Evolutionary conservation across 2,329 filamentous ascomycete genomes (phyloP).

Genomic region (Trichoderma breve): DNA sequence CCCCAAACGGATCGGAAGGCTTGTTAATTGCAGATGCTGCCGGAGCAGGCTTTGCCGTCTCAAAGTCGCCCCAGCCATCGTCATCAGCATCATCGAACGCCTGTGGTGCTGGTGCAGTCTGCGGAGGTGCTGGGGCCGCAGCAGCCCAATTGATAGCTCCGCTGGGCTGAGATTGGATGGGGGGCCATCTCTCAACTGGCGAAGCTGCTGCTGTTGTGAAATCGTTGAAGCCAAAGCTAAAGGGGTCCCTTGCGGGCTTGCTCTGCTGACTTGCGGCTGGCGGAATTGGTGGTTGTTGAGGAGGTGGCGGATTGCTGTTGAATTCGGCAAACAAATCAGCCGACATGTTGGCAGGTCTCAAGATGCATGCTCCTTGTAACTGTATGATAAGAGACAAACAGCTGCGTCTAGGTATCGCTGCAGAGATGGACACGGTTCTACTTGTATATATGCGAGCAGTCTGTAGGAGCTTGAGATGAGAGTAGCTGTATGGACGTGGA

Average conservation of each 20-base stretch:
- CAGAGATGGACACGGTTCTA: not conserved
- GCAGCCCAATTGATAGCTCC: constrained; percentile 24
- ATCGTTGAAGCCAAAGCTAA: constrained; percentile 27
- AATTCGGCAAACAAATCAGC: constrained; percentile 64
- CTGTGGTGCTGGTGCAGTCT: constrained; percentile 16
- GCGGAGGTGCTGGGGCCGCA: not conserved
- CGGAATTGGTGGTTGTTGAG: constrained; percentile 20
- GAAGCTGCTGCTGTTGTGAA: constrained; percentile 21
- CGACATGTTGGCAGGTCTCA: constrained; percentile 48
- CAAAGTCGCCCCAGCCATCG: constrained; percentile 67
- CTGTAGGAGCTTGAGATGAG: not conserved
- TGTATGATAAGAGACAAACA: not conserved
- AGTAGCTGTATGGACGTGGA: not conserved
- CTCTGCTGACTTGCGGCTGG: constrained; percentile 9
- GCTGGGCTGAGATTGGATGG: constrained; percentile 29
- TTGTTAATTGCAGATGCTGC: constrained; percentile 14
- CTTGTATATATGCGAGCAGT: not conserved
- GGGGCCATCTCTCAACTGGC: constrained; percentile 33
- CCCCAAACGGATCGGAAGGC: not conserved
- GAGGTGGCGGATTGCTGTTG: constrained; percentile 32
- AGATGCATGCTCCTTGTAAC: constrained; percentile 3
- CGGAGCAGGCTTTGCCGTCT: constrained; percentile 47
- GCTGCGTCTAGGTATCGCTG: not conserved
- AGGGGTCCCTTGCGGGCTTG: constrained; percentile 28
- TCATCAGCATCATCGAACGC: constrained; percentile 36